Evolutionary conservation across 176 grass and related monocot species (phyloP), one percentile per base, ranked within the genome.

Genomic region (Phoenix roebelenii): DNA sequence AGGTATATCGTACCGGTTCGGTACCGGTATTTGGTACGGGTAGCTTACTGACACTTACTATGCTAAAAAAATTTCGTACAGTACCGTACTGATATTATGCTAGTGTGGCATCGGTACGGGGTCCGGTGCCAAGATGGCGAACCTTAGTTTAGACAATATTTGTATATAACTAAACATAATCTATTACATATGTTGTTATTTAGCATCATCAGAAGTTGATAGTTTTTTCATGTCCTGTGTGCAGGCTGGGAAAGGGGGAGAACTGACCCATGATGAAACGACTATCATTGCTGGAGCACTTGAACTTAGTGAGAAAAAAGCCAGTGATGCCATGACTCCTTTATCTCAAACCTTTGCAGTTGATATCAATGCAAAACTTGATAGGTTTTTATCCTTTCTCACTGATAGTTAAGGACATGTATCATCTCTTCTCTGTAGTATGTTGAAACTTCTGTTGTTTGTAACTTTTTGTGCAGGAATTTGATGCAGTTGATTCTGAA

Each of bases 231-330:
- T 71, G 57, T 52, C 17, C 65, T 52, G 49, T 51, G 19, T 58
- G 59, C 65, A 96, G 93, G 93, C 93, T 66, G 93, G 87, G 23
- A 97, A 85, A 83, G 93, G 93, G 74, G 93, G 93, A 66, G 93
- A 97, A 55, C 75, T 97, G 76, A 97, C 93, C 49, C 93, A 85
- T 50, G 93, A 97, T 76, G 93, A 97, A 74, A 97, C 93, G 48
- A 97, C 93, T 49, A 97, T 92, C 58, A 97, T 97, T 73, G 81
- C 93, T 61, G 93, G 93, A 62, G 93, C 93, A 25, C 86, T 97
- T 66, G 93, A 88, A 67, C 87, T 97, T n/a, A 85, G 66, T 17
- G 78, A 82, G 73, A 97, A 97, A 76, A 92, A 74, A 58, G 84
- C 81, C 72, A 85, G 78, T 75, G 81, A 92, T 88, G 68, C 87